These are phyloP conservation scores for Cytospora mali DNA, from an alignment of 2,329 filamentous ascomycete genomes.

Conservation along the genomic window DNA sequence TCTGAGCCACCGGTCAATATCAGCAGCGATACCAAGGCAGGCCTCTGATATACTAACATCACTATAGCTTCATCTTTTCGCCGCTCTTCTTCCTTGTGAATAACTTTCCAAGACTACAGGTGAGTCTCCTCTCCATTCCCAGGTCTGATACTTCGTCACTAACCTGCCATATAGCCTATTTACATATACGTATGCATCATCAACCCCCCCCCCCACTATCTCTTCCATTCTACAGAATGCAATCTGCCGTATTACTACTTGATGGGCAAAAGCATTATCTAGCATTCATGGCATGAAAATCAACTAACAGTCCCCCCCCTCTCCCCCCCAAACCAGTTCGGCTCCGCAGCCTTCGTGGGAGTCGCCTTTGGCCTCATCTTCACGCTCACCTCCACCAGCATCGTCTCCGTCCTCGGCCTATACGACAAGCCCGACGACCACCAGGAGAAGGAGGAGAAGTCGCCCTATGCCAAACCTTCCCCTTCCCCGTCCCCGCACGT, in stretches of 20 bases:
- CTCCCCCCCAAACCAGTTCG: slow-evolving; percentile 50
- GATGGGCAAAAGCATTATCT: no score
- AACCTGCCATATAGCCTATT: slow-evolving; percentile 17
- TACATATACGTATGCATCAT: slow-evolving; percentile 28
- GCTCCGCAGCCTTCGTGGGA: slow-evolving; percentile 69
- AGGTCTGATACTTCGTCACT: not conserved
- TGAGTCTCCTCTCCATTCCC: not conserved
- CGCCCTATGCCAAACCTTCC: not conserved
- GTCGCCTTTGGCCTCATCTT: slow-evolving; percentile 62
- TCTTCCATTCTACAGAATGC: not conserved
- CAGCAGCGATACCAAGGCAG: not conserved
- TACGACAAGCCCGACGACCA: slow-evolving; percentile 34
- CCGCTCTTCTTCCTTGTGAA: slow-evolving; percentile 35
- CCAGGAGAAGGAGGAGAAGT: slow-evolving; percentile 10
- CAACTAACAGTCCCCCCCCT: slow-evolving; percentile 50
- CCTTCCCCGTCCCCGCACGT: not conserved
- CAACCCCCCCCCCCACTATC: no score
- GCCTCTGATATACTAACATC: not conserved
- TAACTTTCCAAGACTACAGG: slow-evolving; percentile 17
- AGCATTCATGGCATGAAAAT: slow-evolving; percentile 39
- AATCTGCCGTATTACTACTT: no score
- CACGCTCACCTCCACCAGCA: slow-evolving; percentile 56
- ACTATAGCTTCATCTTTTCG: slow-evolving; percentile 17
- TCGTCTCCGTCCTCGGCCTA: slow-evolving; percentile 56
- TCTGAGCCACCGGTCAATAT: not conserved